Conservation (phyloP, 106 monocot genomes). For the Amphibolis antarctica region DNA sequence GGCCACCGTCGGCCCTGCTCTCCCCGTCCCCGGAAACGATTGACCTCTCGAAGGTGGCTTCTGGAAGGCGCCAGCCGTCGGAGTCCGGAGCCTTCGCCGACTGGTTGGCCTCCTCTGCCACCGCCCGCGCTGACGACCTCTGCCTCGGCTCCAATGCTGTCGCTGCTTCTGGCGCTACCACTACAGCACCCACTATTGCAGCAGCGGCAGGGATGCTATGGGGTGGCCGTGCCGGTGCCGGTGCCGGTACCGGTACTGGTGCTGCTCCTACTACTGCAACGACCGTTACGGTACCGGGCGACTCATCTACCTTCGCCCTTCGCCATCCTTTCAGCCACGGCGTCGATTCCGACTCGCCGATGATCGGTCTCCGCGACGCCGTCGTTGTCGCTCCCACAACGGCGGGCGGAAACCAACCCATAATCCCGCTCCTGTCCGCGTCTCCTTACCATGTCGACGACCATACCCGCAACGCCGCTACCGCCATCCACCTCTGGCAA, state of each 20-base stretch:
- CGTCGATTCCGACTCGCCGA: slow-evolving; percentile 36
- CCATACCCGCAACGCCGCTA: slow-evolving; percentile 2
- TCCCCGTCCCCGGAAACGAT: no score
- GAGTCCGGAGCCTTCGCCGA: slow-evolving; percentile 82
- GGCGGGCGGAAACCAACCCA: slow-evolving; percentile 8
- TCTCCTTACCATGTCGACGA: slow-evolving; percentile 2
- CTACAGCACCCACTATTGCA: slow-evolving; percentile 7
- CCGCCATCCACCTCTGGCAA: slow-evolving; percentile 33
- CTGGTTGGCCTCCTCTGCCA: slow-evolving; percentile 70
- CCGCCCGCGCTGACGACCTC: slow-evolving; percentile 56
- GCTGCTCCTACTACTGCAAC: not conserved
- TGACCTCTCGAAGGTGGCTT: slow-evolving; percentile 41
- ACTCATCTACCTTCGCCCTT: not conserved
- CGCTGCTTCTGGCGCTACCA: not conserved
- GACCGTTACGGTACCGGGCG: not conserved
- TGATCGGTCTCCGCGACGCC: slow-evolving; percentile 25
- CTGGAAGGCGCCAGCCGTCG: slow-evolving; percentile 54
- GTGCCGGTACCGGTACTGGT: no score
- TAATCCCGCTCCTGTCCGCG: slow-evolving; percentile 40
- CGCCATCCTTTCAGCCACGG: slow-evolving; percentile 28
- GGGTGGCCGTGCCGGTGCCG: no score
- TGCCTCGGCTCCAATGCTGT: slow-evolving; percentile 62
- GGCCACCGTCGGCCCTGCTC: no score
- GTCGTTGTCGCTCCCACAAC: slow-evolving; percentile 32
- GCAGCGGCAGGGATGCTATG: not conserved